phyloP scores from a whole-genome alignment of 1,284 basidiomycete genomes.

The Porphyrellus sp. region DNA sequence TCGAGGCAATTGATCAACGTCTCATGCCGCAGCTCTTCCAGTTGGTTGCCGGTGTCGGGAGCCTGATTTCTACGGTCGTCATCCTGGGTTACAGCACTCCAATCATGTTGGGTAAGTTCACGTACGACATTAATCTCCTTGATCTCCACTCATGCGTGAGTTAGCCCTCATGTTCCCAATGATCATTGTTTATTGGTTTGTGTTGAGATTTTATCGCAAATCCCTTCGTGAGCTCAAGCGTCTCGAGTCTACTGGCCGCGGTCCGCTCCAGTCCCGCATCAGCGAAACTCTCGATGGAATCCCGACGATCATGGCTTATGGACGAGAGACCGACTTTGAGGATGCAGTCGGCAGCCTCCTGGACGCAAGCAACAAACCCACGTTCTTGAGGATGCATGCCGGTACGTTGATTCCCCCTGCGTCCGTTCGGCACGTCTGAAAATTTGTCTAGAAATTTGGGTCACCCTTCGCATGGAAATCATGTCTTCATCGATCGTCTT shows the following conservation, averaged over 20 bases:
- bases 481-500: conserved; percentile 30
- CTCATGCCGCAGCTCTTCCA: conserved; percentile 30
- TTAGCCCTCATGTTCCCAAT: conserved; percentile 27
- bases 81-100: conserved; percentile 30
- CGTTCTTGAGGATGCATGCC: conserved; percentile 27
- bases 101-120: conserved; percentile 30
- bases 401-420: conserved; percentile 17
- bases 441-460: conserved; percentile 30
- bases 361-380: conserved; percentile 30
- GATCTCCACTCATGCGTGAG: not conserved
- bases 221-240: conserved; percentile 34
- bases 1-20: conserved; percentile 34
- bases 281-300: conserved; percentile 33
- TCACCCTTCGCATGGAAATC: conserved; percentile 32
- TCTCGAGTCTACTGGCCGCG: conserved; percentile 29
- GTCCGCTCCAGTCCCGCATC: conserved; percentile 32
- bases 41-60: conserved; percentile 32
- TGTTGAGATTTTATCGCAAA: conserved; percentile 32
- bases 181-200: conserved; percentile 25
- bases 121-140: not conserved
- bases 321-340: conserved; percentile 29
- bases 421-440: conserved; percentile 3
- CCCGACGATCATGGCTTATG: conserved; percentile 32
- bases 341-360: conserved; percentile 22
- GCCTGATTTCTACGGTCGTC: conserved; percentile 24